These are phyloP conservation scores for Debaryomyces tyrocola DNA, from an alignment of 805 yeast species.

Conservation along the genomic window DNA sequence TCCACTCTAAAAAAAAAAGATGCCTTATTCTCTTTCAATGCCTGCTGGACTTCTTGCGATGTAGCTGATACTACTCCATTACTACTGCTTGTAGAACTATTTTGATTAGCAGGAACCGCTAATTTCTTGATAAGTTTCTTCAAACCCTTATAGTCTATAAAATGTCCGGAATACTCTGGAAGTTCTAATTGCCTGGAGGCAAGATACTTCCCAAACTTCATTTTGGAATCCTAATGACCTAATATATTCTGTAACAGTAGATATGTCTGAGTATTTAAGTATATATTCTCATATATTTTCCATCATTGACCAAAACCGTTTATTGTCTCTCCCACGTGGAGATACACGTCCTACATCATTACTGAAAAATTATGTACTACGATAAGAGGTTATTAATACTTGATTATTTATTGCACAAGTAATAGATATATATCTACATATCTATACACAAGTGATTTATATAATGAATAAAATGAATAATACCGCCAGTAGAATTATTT, in stretches of 20 bases:
- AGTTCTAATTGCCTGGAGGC: slow-evolving; percentile 92
- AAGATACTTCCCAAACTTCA: slow-evolving; percentile 94
- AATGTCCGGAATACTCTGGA: slow-evolving; percentile 92
- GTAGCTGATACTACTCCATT: slow-evolving; percentile 12
- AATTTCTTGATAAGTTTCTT: slow-evolving; percentile 88
- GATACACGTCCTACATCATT: neutral
- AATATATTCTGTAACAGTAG: too few species aligned
- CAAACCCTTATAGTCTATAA: slow-evolving; percentile 90
- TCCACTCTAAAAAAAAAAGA: slow-evolving; percentile 86
- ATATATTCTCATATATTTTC: too few species aligned
- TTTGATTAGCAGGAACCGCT: slow-evolving; percentile 43
- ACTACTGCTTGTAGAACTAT: slow-evolving; percentile 1
- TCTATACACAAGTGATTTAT: neutral
- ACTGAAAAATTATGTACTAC: neutral
- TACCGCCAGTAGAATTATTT: neutral
- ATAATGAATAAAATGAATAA: neutral
- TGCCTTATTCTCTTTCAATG: slow-evolving; percentile 84
- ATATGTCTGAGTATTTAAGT: too few species aligned
- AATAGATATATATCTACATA: neutral
- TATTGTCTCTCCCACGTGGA: neutral
- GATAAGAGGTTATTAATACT: neutral
- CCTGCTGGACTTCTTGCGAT: slow-evolving; percentile 38
- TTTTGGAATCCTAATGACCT: slow-evolving; percentile 5
- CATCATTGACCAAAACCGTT: too few species aligned
- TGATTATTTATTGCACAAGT: slow-evolving; percentile 1